These are phyloP conservation scores for Elaeis oleifera DNA, from an alignment of 202 grass and related monocot genomes.

Conservation along the genomic window DNA sequence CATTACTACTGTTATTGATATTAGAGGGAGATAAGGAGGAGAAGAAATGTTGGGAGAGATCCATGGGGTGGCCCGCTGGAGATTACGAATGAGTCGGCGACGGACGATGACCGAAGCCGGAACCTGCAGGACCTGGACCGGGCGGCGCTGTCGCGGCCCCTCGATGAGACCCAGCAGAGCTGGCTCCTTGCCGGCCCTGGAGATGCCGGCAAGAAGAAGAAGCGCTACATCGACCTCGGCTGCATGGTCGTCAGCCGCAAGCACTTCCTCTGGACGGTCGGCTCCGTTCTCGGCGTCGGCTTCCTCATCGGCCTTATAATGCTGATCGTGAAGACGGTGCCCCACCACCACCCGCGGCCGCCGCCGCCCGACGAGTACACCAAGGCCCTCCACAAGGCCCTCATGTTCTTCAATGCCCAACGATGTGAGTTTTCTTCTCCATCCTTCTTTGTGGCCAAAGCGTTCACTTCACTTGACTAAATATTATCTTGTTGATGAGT, in stretches of 20 bases:
- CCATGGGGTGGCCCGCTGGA: conserved; percentile 20
- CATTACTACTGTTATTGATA: too few species aligned
- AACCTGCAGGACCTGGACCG: conserved; percentile 19
- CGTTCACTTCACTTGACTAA: not conserved
- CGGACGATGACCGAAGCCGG: conserved; percentile 18
- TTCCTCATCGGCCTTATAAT: not conserved
- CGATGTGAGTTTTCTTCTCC: not conserved
- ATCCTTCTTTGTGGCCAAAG: not conserved
- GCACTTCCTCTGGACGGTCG: conserved; percentile 9
- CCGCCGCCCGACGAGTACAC: conserved; percentile 17
- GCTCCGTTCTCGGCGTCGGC: not conserved
- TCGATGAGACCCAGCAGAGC: conserved; percentile 23
- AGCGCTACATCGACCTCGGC: conserved; percentile 11
- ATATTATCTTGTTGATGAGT: not conserved
- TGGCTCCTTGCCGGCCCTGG: conserved; percentile 12
- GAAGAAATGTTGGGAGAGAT: conserved; percentile 4
- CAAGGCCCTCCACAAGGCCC: conserved; percentile 15
- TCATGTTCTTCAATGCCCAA: conserved; percentile 23
- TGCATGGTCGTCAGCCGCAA: conserved; percentile 19
- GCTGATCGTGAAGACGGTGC: conserved; percentile 12
- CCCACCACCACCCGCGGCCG: conserved; percentile 1
- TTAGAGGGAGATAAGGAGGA: not conserved
- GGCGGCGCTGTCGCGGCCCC: conserved; percentile 20
- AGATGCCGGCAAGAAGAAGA: not conserved
- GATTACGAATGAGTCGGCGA: conserved; percentile 16